Percentiles rank a stretch among this genome's conserved stretches.
These are phyloP conservation scores for Warburgia ugandensis DNA, from an alignment of 164 flowering plant species.

Conservation along the genomic window DNA sequence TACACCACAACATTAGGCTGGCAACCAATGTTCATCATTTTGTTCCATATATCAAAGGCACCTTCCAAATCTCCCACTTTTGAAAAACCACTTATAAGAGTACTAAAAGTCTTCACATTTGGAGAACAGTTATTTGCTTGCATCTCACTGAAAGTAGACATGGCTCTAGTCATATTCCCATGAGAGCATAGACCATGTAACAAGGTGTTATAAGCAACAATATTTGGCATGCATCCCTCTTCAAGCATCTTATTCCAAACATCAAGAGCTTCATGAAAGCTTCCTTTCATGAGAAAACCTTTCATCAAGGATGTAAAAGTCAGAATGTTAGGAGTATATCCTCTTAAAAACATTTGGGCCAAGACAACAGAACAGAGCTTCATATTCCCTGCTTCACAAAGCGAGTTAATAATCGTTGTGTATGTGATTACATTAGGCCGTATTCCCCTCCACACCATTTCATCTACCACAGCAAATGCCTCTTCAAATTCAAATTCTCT, in stretches of 20 bases:
- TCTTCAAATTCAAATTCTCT: slow-evolving; percentile 27
- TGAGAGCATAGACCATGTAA: slow-evolving; percentile 56
- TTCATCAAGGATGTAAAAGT: slow-evolving; percentile 54
- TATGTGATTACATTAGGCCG: slow-evolving; percentile 67
- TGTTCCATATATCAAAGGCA: slow-evolving; percentile 66
- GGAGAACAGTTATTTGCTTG: slow-evolving; percentile 37
- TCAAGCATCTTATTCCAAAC: slow-evolving; percentile 44
- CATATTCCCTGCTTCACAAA: slow-evolving; percentile 41
- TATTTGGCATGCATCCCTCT: slow-evolving; percentile 49
- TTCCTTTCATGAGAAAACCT: slow-evolving; percentile 37
- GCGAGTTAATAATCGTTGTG: slow-evolving; percentile 46
- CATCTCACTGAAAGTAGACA: slow-evolving; percentile 42
- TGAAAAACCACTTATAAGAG: slow-evolving; percentile 58
- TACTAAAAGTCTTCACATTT: slow-evolving; percentile 54
- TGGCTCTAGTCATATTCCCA: slow-evolving; percentile 36
- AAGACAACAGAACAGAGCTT: slow-evolving; percentile 37
- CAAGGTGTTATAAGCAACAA: slow-evolving; percentile 48
- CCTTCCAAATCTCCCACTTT: slow-evolving; percentile 50
- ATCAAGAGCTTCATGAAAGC: slow-evolving; percentile 35
- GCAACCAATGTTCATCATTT: slow-evolving; percentile 57
- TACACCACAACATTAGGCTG: slow-evolving; percentile 71
- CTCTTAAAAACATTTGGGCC: slow-evolving; percentile 52
- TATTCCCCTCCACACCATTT: slow-evolving; percentile 44
- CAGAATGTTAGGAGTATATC: slow-evolving; percentile 48
- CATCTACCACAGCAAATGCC: slow-evolving; percentile 44